phyloP scores from a whole-genome alignment of 805 yeast species.

The Lachancea quebecensis region DNA sequence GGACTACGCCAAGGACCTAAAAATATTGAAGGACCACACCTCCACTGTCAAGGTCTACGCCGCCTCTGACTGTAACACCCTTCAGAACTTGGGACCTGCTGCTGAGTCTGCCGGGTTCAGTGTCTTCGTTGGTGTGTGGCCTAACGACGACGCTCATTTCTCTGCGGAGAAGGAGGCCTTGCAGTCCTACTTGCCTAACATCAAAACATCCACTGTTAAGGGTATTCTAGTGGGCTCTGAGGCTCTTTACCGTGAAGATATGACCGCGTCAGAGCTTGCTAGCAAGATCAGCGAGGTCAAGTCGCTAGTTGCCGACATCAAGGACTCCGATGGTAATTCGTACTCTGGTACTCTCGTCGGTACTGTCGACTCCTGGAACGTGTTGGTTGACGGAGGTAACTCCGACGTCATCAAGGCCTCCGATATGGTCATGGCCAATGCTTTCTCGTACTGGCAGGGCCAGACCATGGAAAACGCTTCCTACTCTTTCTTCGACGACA shows the following conservation, averaged over 20 bases:
- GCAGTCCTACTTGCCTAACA: conserved; percentile 57
- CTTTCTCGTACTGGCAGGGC: conserved; percentile 99
- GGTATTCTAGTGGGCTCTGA: conserved; percentile 91
- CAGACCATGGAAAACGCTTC: conserved; percentile 78
- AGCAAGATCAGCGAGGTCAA: conserved; percentile 56
- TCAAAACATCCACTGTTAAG: conserved; percentile 62
- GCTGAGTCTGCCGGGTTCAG: conserved; percentile 72
- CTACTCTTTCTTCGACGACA: conserved; percentile 90
- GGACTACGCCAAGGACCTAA: conserved; percentile 67
- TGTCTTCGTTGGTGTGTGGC: conserved; percentile 87
- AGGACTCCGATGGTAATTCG: conserved; percentile 75
- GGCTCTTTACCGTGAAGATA: conserved; percentile 85
- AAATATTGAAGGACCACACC: conserved; percentile 50
- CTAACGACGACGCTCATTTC: conserved; percentile 76
- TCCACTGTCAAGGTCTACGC: conserved; percentile 78
- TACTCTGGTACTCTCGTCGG: conserved; percentile 74
- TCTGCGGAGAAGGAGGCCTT: conserved; percentile 69
- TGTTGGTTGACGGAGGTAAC: conserved; percentile 72
- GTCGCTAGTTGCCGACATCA: conserved; percentile 49
- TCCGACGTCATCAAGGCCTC: conserved; percentile 68
- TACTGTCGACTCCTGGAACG: conserved; percentile 94
- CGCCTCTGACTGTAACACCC: conserved; percentile 88
- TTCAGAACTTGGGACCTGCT: conserved; percentile 79
- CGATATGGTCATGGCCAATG: conserved; percentile 86
- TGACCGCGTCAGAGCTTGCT: conserved; percentile 72